Evolutionary conservation across 768 basidiomycete species (phyloP).

Genomic region (Pseudohyphozyma bogoriensis): DNA sequence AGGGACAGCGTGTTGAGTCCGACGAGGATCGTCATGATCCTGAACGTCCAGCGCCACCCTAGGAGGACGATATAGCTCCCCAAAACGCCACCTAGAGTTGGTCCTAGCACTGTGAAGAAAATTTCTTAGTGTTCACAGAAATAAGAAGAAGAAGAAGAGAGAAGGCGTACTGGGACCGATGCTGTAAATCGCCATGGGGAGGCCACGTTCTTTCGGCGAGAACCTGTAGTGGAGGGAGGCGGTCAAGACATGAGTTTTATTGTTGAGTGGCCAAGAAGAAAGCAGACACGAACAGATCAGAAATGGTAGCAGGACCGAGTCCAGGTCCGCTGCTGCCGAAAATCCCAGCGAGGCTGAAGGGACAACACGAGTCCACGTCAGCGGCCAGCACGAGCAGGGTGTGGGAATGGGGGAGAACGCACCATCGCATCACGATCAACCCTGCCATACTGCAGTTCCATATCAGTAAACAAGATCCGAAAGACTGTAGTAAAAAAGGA

Average conservation of each 20-base stretch:
- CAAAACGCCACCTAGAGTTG: background rate
- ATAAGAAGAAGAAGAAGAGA: background rate
- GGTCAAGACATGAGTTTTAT: background rate
- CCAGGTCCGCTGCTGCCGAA: background rate
- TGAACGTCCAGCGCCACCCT: conserved; percentile 3
- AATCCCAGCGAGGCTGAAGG: background rate
- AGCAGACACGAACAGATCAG: background rate
- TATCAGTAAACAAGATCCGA: too few species aligned
- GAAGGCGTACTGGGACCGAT: background rate
- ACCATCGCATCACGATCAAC: background rate
- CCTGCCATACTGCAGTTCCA: too few species aligned
- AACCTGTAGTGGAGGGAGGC: background rate
- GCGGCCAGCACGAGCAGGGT: too few species aligned
- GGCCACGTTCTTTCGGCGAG: background rate
- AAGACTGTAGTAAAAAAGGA: background rate
- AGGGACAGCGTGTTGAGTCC: background rate
- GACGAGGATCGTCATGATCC: conserved; percentile 1
- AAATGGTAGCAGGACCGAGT: background rate
- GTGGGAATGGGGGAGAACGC: background rate
- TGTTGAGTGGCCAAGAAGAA: background rate
- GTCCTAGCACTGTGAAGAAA: background rate
- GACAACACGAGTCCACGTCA: too few species aligned
- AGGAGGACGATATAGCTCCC: conserved; percentile 6
- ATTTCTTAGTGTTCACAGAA: background rate
- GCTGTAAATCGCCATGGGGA: background rate